A percentile compares a stretch with the other conserved stretches of the same genome.
Conservation (phyloP, 495 filamentous ascomycete species). For the Gamarada debralockiae region DNA sequence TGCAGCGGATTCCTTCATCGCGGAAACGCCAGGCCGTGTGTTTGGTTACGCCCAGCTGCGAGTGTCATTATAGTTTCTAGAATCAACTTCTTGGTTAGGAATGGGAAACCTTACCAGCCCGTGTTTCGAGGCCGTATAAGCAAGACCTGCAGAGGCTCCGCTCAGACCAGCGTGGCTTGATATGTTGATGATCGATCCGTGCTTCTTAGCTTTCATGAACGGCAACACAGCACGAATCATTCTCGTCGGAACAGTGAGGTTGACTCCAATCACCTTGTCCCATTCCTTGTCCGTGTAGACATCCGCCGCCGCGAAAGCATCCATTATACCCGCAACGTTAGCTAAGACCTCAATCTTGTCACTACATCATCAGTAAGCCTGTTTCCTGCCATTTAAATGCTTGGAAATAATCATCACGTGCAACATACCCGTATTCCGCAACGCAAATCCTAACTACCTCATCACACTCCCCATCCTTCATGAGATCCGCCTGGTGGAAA, state of each 20-base stretch:
- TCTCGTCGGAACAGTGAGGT: conserved; percentile 34
- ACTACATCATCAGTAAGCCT: background rate
- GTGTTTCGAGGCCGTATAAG: conserved; percentile 37
- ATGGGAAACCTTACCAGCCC: conserved; percentile 19
- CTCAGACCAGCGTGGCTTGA: conserved; percentile 33
- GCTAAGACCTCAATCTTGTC: conserved; percentile 33
- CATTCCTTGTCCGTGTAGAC: conserved; percentile 27
- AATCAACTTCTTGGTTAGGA: background rate
- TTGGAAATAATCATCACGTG: background rate
- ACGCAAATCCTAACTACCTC: conserved; percentile 29
- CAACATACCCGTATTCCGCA: conserved; percentile 29
- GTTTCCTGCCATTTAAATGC: background rate
- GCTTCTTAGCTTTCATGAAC: conserved; percentile 29
- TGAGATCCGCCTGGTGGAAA: conserved; percentile 32
- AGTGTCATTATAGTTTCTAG: conserved; percentile 7
- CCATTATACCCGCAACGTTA: conserved; percentile 39
- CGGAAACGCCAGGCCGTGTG: conserved; percentile 41
- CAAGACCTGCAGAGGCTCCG: conserved; percentile 35
- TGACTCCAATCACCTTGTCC: conserved; percentile 30
- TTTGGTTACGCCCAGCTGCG: conserved; percentile 36
- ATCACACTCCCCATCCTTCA: conserved; percentile 22
- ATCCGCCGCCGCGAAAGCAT: conserved; percentile 32
- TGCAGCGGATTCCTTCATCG: conserved; percentile 34
- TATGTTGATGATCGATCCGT: conserved; percentile 38
- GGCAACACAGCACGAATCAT: conserved; percentile 37